These are phyloP conservation scores for Paraconiothyrium brasiliense DNA, from an alignment of 2,329 filamentous ascomycete species.

Conservation along the genomic window DNA sequence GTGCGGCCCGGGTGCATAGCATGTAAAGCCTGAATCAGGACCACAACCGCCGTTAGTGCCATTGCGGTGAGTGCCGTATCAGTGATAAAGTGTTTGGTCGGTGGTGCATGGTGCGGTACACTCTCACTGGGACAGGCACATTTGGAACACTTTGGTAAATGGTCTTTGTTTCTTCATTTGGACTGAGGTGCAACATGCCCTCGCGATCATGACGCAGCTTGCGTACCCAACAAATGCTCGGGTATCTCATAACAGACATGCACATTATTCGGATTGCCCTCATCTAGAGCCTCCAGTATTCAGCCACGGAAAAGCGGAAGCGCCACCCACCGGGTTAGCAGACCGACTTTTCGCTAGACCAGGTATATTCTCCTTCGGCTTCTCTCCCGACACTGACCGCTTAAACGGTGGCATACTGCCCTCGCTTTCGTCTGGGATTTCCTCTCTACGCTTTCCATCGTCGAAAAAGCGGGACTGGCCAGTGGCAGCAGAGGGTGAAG, in stretches of 20 bases:
- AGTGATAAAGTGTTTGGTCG: background rate
- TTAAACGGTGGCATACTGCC: slow-evolving; percentile 35
- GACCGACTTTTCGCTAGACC: slow-evolving; percentile 62
- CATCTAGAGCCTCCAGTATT: slow-evolving; percentile 57
- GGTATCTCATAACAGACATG: background rate
- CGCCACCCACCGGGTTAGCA: slow-evolving; percentile 88
- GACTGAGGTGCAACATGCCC: background rate
- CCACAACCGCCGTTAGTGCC: background rate
- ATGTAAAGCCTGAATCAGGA: background rate
- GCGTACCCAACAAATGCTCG: background rate
- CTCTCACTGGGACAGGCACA: background rate
- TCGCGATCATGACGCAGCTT: background rate
- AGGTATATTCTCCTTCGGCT: slow-evolving; percentile 50
- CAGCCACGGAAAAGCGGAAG: slow-evolving; percentile 94
- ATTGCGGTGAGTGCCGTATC: background rate
- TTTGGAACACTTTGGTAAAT: background rate
- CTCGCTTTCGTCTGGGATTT: slow-evolving; percentile 30
- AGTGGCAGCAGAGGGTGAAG: slow-evolving; percentile 32
- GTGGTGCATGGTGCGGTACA: too few relatives aligned
- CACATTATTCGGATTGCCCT: background rate
- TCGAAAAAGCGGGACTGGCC: slow-evolving; percentile 61
- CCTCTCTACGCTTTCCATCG: slow-evolving; percentile 54
- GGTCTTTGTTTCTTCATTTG: background rate
- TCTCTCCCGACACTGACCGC: slow-evolving; percentile 39
- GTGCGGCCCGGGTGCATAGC: background rate